Evolutionary conservation across 2,329 filamentous ascomycete genomes (phyloP).

Genomic region (Colletotrichum graminicola): DNA sequence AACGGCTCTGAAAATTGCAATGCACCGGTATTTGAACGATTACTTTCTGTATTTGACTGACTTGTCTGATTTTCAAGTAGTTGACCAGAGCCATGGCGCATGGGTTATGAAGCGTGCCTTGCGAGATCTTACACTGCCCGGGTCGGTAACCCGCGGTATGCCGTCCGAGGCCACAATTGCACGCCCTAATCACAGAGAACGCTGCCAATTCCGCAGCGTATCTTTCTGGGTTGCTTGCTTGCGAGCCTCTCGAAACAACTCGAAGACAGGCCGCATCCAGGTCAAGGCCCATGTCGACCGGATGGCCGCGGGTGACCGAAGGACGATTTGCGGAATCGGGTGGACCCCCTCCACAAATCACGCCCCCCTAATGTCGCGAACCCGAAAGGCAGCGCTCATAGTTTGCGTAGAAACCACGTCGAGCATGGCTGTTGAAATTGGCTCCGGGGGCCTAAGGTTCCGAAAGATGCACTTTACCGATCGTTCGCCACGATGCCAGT

Average conservation of each 20-base stretch:
- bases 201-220: background rate
- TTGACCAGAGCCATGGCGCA: background rate
- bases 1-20: background rate
- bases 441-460: background rate
- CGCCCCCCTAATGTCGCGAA: background rate
- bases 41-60: no score
- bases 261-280: background rate
- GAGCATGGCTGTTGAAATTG: background rate
- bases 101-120: background rate
- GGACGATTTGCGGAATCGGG: background rate
- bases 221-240: background rate
- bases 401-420: background rate
- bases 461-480: background rate
- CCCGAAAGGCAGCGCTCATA: background rate
- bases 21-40: no score
- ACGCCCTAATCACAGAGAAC: background rate
- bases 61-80: background rate
- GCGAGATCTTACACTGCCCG: background rate
- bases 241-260: no score
- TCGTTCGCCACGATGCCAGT: background rate
- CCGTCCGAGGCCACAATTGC: background rate
- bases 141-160: background rate
- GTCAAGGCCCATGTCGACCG: background rate
- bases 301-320: slow-evolving; percentile 34
- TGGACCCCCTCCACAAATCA: background rate